Base-by-base conservation (phyloP, 192 early-diverging fungal species). In the Allomyces arbusculus region DNA sequence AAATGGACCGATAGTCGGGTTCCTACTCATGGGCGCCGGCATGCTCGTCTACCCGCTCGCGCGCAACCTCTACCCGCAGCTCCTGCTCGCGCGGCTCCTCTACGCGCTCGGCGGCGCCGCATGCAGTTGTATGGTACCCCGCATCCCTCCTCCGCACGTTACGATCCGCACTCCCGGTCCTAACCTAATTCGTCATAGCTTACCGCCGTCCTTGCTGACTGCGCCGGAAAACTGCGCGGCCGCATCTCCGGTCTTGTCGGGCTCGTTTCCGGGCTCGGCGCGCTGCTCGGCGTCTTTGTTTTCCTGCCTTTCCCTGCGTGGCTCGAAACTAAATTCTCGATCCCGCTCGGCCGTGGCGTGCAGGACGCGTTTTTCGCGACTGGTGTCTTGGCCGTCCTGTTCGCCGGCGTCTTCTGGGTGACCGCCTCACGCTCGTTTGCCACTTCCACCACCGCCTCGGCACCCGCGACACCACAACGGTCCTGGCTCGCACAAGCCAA, bases 91-190 rank as follows among this genome's bases (percentile, higher is more conserved):
- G 63, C 76, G 85, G 28, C 68, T 87, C 3, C 19, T 89, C 25
- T 90, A 88, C 75, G 82, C 88, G 6, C 28, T 86, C 6, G 88
- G 88, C 10, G 78, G 82, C 0, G 79, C 85, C 5, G 82, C 80
- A 8, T 68, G 71, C 45, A 76, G 77, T 16, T 64, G 79, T 24
- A 89, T 90, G 88, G 33, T 40, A 40, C 33, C n/a, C n/a, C 33
- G 33, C 7, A 8, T 40, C 33, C 8, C 33, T 40, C 5, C 33
- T 3, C 33, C 33, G 33, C 33, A n/a, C 33, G 33, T 40, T 7
- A 3, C 33, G 33, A 40, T 40, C 33, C 4, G 0, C 33, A 40
- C n/a, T n/a, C n/a, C n/a, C n/a, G n/a, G n/a, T n/a, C n/a, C n/a
- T n/a, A n/a, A n/a, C n/a, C n/a, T n/a, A n/a, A n/a, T n/a, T n/a